Base-by-base conservation (phyloP, 495 filamentous ascomycete species). In the Penicillium ochrochloron region DNA sequence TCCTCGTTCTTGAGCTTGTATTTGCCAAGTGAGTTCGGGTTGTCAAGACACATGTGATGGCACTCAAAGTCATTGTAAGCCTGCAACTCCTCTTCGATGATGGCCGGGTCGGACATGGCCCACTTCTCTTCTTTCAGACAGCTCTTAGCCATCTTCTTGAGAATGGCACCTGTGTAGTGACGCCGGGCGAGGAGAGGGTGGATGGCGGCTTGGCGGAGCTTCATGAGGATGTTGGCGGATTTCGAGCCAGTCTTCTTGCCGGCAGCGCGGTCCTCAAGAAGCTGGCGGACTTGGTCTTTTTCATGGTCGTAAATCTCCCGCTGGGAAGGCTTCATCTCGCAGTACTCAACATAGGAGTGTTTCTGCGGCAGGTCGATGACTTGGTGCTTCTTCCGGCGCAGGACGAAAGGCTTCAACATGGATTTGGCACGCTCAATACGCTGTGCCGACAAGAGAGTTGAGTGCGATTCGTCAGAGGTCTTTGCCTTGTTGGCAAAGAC, bases 331-430 rank as follows among this genome's bases (percentile, higher is more conserved):
- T 90, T 90, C 81, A 97, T 85, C 29, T 89, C 82, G 70, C 93
- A 97, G 68, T 89, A 89, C 64, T 92, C 88, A 2, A 98, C 86
- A 11, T 86, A 84, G 34, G 85, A 84, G 17, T 83, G 89, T 79
- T 99, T 99, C n/a, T 82, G 79, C 0, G 95, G 93, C 23, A 99
- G 80, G 64, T 95, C 88, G 12, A 97, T 83, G n/a, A 98, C 96
- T 66, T 97, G 93, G 50, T 92, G 88, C 78, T 99, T 99, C 79
- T 95, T 94, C 6, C 95, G 85, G 41, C 96, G 92, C 0, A 99
- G 79, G 27, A 99, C 91, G 72, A 98, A 99, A 0, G 95, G 95
- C 39, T 94, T 91, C 74, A 99, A 88, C 83, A 99, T 97, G 0
- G 92, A 91, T 50, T 92, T 89, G 0, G 95, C 95, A 35, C 93